These are phyloP conservation scores for Globisporangium echinulatum DNA, from an alignment of 352 stramenopile species.

Conservation along the genomic window DNA sequence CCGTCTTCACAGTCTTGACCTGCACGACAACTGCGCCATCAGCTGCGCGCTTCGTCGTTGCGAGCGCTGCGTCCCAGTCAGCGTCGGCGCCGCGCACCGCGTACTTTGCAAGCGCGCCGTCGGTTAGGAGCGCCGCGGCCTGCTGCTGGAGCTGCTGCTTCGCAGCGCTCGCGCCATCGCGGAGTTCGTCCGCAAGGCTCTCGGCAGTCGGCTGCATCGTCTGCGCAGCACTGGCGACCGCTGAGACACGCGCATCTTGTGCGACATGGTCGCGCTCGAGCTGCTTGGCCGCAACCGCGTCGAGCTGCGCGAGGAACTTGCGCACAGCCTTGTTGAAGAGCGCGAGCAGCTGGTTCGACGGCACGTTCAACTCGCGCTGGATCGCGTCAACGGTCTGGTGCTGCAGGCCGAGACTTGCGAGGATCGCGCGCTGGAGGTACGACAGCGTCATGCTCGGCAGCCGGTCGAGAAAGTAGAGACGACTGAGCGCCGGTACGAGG, in stretches of 20 bases:
- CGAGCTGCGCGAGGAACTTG: constrained; percentile 84
- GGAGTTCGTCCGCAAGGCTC: constrained; percentile 76
- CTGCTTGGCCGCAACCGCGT: constrained; percentile 76
- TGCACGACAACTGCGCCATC: constrained; percentile 69
- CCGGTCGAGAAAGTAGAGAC: constrained; percentile 95
- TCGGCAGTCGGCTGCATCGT: constrained; percentile 79
- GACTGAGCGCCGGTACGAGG: constrained; percentile 91
- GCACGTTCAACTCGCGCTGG: constrained; percentile 91
- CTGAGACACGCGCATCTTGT: constrained; percentile 57
- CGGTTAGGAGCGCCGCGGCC: constrained; percentile 69
- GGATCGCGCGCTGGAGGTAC: constrained; percentile 93
- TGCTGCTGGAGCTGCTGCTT: constrained; percentile 61
- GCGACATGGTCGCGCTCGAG: constrained; percentile 77
- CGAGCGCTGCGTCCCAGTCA: constrained; percentile 84
- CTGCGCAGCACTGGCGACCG: constrained; percentile 51
- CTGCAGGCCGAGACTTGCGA: constrained; percentile 93
- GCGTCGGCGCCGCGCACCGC: constrained; percentile 90
- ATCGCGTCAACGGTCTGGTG: constrained; percentile 93
- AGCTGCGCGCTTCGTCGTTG: constrained; percentile 25
- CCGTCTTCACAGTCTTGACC: constrained; percentile 82
- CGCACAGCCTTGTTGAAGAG: constrained; percentile 97
- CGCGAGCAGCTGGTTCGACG: constrained; percentile 94
- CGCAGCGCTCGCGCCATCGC: constrained; percentile 67
- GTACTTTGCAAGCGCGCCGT: constrained; percentile 94
- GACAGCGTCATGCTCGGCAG: constrained; percentile 92